phyloP scores from a whole-genome alignment of 2,329 filamentous ascomycete genomes.

The Xylariomycetidae sp. region DNA sequence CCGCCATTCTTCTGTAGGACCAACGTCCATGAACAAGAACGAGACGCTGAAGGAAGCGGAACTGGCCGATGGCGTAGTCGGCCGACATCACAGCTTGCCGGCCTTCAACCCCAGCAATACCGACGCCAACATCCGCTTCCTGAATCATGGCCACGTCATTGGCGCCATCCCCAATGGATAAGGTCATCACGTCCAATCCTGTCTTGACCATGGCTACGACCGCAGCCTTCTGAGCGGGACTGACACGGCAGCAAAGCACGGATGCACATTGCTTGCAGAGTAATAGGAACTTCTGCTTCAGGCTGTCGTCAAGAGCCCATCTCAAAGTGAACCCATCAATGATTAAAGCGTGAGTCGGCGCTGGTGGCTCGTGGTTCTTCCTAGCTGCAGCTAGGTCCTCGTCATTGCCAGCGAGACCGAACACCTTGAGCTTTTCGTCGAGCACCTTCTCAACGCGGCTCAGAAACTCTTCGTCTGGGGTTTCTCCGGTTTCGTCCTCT shows the following conservation, averaged over 20 bases:
- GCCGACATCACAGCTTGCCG: conserved; percentile 94
- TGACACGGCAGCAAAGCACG: conserved; percentile 95
- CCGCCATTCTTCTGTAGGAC: conserved; percentile 91
- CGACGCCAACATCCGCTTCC: conserved; percentile 93
- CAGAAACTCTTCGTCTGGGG: conserved; percentile 44
- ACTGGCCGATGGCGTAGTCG: conserved; percentile 92
- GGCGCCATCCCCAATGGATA: conserved; percentile 88
- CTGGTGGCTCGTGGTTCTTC: conserved; percentile 79
- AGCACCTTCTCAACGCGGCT: conserved; percentile 64
- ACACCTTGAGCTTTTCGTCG: conserved; percentile 66
- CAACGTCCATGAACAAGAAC: conserved; percentile 88
- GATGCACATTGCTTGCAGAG: conserved; percentile 97
- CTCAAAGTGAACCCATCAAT: conserved; percentile 94
- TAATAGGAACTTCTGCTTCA: conserved; percentile 90
- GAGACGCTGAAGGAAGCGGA: conserved; percentile 79
- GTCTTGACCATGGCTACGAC: conserved; percentile 94
- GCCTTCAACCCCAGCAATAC: conserved; percentile 89
- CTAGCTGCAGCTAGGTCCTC: conserved; percentile 77
- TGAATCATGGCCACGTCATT: conserved; percentile 99
- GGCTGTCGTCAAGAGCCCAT: conserved; percentile 72
- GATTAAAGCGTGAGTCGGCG: conserved; percentile 83
- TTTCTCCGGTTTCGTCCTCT: conserved; percentile 58
- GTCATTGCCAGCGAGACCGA: conserved; percentile 78
- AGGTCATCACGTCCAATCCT: conserved; percentile 91
- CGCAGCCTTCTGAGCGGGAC: conserved; percentile 93